Base-by-base conservation (phyloP, 345 rosid species). In the Citrus reticulata region DNA sequence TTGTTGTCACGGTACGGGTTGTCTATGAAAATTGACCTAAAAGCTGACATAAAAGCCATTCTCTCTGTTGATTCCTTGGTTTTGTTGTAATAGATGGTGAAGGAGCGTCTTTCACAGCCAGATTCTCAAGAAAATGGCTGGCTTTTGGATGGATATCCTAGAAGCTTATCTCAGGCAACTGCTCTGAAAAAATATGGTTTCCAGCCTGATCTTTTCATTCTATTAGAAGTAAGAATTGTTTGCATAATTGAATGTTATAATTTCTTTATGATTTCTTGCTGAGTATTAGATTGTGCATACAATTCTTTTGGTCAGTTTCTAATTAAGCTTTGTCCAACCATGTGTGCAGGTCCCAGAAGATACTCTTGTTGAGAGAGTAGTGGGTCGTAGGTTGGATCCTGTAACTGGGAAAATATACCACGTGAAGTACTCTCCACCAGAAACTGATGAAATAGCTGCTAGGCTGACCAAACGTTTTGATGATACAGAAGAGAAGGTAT, bases 81-180 rank as follows among this genome's bases (percentile, higher is more conserved):
- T 78, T 81, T 84, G 37, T 34, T 78, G 14, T 68, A 83, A 72
- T 63, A 90, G 97, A 91, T 95, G 99, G 98, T 95, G 57, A 95
- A 90, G 89, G 93, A 93, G 42, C 93, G 95, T 62, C 81, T 95
- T 24, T 78, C 80, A 30, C 91, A 88, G 87, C 85, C 90, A 16
- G 98, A 95, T 86, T 88, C 98, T 78, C 79, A 84, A 78, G 87
- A 90, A 82, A 90, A 86, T 9, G 99, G 98, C 32, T 95, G 99
- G 99, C 97, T 95, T 84, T 85, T 95, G 80, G 99, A 95, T 91
- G 99, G 98, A 78, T 95, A 91, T 65, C 99, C 99, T 55, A 86
- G 99, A 83, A 95, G 99, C 86, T 82, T 78, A 80, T 93, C 96
- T 5, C 98, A 95, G 86, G 98, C 96, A 71, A 86, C 86, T 70